phyloP scores from a whole-genome alignment of 257 asterid species.

The Plantago ovata region DNA sequence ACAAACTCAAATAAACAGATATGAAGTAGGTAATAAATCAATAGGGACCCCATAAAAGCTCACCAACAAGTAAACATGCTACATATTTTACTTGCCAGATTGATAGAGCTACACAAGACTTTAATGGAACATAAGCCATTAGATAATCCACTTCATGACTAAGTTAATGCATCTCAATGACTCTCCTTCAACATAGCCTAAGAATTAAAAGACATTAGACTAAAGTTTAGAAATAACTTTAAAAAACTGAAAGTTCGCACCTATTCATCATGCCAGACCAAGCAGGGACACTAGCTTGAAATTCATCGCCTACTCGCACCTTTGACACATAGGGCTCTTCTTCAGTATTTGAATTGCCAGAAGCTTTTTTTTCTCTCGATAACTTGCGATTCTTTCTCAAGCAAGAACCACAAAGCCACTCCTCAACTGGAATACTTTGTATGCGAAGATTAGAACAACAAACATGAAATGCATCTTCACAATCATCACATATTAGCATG shows the following conservation, averaged over 20 bases:
- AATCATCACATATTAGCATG: constrained; percentile 73
- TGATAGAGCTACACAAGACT: no score
- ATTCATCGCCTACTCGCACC: constrained; percentile 64
- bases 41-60: no score
- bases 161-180: no score
- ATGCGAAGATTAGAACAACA: constrained; percentile 62
- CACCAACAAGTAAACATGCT: no score
- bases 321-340: constrained; percentile 48
- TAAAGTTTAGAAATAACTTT: constrained; percentile 11
- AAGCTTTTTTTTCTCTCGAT: constrained; percentile 53
- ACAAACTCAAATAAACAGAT: no score
- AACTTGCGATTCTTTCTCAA: constrained; percentile 55
- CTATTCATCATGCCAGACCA: constrained; percentile 55
- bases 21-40: no score
- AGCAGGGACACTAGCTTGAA: constrained; percentile 74
- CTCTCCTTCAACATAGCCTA: neutral
- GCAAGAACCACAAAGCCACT: constrained; percentile 84
- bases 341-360: constrained; percentile 38
- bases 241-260: constrained; percentile 47
- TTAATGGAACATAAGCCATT: no score
- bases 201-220: neutral
- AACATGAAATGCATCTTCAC: constrained; percentile 72
- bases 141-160: no score
- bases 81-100: no score
- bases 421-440: constrained; percentile 52